Percentiles rank a stretch among this genome's conserved stretches.
Conservation (phyloP, 225 moss, liverwort and hornwort genomes). For the Marchantia paleacea region DNA sequence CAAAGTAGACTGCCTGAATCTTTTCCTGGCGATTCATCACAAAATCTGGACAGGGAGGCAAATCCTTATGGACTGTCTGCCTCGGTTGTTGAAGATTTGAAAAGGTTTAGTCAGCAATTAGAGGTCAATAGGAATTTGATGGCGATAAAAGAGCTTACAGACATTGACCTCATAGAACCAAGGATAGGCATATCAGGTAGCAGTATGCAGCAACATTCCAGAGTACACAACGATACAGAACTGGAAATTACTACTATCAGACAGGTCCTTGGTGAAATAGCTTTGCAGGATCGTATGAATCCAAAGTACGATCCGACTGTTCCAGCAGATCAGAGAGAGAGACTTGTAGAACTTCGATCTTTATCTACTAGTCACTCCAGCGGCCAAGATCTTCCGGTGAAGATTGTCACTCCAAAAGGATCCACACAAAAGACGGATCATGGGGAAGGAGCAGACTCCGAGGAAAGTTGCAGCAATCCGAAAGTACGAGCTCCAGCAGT, state of each 20-base stretch:
- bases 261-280: not conserved
- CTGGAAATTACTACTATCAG: not conserved
- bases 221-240: not conserved
- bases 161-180: not conserved
- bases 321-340: not conserved
- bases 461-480: constrained; percentile 50
- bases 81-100: constrained; percentile 16
- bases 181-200: not conserved
- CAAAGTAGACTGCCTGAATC: not conserved
- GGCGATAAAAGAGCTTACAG: not conserved
- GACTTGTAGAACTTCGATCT: not conserved
- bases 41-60: not conserved
- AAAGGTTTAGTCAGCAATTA: constrained; percentile 13
- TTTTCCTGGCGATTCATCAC: not conserved
- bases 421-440: constrained; percentile 31
- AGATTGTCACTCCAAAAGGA: constrained; percentile 29
- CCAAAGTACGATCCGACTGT: not conserved
- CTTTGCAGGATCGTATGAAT: constrained; percentile 11
- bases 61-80: constrained; percentile 2
- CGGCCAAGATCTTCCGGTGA: constrained; percentile 7
- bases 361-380: not conserved
- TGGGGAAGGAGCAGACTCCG: constrained; percentile 38
- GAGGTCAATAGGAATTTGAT: constrained; percentile 1
- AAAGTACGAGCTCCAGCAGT: constrained; percentile 21
- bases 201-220: not conserved